These are phyloP conservation scores for Alternaria hordeiaustralica DNA, from an alignment of 2,329 filamentous ascomycete species.

Conservation along the genomic window DNA sequence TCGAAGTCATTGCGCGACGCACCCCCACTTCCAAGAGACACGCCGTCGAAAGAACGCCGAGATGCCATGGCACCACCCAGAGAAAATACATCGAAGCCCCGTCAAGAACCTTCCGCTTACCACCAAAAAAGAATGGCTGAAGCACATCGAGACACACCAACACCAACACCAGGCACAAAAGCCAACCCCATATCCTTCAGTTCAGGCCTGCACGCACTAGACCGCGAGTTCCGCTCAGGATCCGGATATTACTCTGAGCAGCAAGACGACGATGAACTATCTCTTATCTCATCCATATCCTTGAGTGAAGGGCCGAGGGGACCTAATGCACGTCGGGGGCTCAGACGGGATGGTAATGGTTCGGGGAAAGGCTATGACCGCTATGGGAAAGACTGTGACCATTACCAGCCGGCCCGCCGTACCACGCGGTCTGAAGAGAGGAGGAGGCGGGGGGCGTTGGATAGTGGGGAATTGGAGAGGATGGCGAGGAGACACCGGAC, in stretches of 20 bases:
- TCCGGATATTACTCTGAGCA: background rate
- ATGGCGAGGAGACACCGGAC: background rate
- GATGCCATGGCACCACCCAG: background rate
- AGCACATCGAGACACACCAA: background rate
- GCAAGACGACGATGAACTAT: background rate
- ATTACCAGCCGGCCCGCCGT: background rate
- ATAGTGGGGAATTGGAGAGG: background rate
- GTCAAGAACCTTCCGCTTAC: background rate
- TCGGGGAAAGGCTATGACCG: too few species aligned
- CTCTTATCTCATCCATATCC: background rate
- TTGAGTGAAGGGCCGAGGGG: background rate
- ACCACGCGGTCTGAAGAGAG: background rate
- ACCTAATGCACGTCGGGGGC: background rate
- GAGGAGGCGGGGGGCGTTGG: background rate
- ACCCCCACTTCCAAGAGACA: background rate
- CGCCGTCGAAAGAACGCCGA: background rate
- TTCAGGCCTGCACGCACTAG: background rate
- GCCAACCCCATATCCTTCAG: background rate
- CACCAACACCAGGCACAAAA: background rate
- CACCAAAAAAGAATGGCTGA: background rate
- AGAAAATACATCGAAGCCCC: background rate
- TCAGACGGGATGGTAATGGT: background rate
- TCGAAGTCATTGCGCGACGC: background rate
- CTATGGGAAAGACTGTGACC: background rate
- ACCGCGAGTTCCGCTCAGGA: background rate